These are phyloP conservation scores for Aspergillus asperescens DNA, from an alignment of 495 filamentous ascomycete species.

Conservation along the genomic window DNA sequence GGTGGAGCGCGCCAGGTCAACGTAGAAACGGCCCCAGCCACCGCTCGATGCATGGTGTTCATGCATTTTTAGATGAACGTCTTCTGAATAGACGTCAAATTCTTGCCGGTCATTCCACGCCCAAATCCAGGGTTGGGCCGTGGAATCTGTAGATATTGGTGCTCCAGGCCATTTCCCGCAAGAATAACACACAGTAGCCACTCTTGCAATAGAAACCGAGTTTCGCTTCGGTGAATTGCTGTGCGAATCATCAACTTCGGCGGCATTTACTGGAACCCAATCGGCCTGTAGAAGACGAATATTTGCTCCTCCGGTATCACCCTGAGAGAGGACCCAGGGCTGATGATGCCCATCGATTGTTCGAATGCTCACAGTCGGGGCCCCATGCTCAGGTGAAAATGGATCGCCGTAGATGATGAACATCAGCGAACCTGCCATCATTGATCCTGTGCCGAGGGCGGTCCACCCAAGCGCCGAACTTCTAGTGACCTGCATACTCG, in stretches of 20 bases:
- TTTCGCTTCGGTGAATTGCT: background rate
- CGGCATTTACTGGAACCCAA: background rate
- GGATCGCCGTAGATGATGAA: conserved; percentile 12
- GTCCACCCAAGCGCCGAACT: conserved; percentile 11
- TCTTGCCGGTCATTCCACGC: conserved; percentile 11
- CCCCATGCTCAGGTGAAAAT: background rate
- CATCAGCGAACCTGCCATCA: conserved; percentile 13
- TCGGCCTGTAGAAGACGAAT: conserved; percentile 3
- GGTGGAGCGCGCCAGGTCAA: background rate
- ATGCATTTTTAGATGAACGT: background rate
- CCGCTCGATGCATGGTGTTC: background rate
- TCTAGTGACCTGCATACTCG: conserved; percentile 7
- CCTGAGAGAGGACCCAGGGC: background rate
- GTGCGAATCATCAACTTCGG: background rate
- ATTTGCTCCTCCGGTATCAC: background rate
- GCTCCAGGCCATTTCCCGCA: conserved; percentile 1
- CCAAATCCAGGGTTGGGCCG: conserved; percentile 11
- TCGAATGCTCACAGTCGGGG: conserved; percentile 8
- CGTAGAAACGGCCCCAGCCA: background rate
- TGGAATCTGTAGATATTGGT: background rate
- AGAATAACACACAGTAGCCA: conserved; percentile 6
- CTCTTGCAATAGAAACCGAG: background rate
- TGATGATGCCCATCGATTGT: conserved; percentile 8
- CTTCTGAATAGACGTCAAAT: background rate
- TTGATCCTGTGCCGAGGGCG: conserved; percentile 8